A percentile compares a stretch with the other conserved stretches of the same genome.
phyloP scores from a whole-genome alignment of 108 stramenopile genomes.

The Nannochloropsis oceanica region DNA sequence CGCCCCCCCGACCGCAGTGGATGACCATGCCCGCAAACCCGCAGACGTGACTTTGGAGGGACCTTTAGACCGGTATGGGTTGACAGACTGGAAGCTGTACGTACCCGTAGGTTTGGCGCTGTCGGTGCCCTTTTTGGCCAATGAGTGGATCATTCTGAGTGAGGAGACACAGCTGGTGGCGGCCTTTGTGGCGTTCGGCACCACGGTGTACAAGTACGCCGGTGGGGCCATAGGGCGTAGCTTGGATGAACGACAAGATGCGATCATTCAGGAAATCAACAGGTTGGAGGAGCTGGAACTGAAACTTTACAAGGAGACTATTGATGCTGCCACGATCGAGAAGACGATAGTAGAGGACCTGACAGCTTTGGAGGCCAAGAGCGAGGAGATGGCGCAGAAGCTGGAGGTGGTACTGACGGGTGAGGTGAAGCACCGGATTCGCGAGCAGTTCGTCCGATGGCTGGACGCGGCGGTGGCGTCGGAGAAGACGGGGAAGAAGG shows the following conservation, averaged over 20 bases:
- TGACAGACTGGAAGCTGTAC: not conserved
- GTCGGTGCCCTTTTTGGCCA: conserved; percentile 60
- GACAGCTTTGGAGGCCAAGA: not conserved
- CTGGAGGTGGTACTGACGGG: not conserved
- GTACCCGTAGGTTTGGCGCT: conserved; percentile 56
- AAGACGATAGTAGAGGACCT: not conserved
- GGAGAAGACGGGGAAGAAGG: not conserved
- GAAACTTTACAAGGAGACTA: not conserved
- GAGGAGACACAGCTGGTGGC: conserved; percentile 69
- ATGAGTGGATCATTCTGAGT: conserved; percentile 60
- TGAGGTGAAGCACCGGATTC: not conserved
- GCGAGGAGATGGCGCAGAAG: not conserved
- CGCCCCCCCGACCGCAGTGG: not conserved
- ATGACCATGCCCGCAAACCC: not conserved
- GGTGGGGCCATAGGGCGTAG: conserved; percentile 58
- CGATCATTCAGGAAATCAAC: conserved; percentile 55
- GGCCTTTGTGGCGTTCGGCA: conserved; percentile 61
- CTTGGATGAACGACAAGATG: conserved; percentile 52
- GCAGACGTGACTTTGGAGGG: not conserved
- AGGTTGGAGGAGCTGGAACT: conserved; percentile 44
- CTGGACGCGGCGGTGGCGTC: not conserved
- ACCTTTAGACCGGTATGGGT: not conserved
- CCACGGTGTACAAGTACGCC: conserved; percentile 62
- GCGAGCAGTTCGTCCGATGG: not conserved
- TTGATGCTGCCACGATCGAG: not conserved